phyloP scores from a whole-genome alignment of 768 basidiomycete species.

The Lactarius psammicola region DNA sequence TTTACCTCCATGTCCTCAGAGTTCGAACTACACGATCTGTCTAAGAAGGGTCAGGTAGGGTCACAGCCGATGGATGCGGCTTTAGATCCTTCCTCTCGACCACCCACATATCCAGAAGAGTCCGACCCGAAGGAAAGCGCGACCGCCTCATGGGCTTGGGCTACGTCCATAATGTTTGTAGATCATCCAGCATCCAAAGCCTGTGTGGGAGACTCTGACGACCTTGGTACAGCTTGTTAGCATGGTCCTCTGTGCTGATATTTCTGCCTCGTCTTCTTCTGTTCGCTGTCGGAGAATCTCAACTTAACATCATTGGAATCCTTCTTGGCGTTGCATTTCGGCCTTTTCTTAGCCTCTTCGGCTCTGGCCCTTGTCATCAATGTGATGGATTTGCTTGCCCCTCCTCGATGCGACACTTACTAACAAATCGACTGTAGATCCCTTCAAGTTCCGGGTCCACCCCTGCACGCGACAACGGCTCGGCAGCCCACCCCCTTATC shows the following conservation, averaged over 20 bases:
- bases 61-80: not conserved
- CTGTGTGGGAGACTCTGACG: not conserved
- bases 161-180: conserved; percentile 26
- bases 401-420: not conserved
- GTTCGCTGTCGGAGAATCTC: conserved; percentile 47
- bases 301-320: conserved; percentile 63
- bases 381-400: conserved; percentile 38
- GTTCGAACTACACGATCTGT: conserved; percentile 44
- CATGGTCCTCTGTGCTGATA: conserved; percentile 35
- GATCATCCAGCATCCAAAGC: conserved; percentile 10
- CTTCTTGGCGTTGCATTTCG: conserved; percentile 67
- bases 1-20: conserved; percentile 13
- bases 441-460: conserved; percentile 40
- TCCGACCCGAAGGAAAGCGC: conserved; percentile 16
- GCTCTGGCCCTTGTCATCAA: conserved; percentile 58
- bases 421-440: conserved; percentile 36
- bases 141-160: conserved; percentile 24
- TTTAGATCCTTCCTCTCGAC: conserved; percentile 3
- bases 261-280: conserved; percentile 64
- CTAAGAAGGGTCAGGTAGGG: conserved; percentile 24
- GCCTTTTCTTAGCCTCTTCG: conserved; percentile 56
- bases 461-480: conserved; percentile 30
- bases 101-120: conserved; percentile 1
- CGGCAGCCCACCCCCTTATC: conserved; percentile 59
- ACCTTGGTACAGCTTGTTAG: conserved; percentile 27